Evolutionary conservation across 2,329 filamentous ascomycete genomes (phyloP).

Genomic region (Hyphodiscus sp.): DNA sequence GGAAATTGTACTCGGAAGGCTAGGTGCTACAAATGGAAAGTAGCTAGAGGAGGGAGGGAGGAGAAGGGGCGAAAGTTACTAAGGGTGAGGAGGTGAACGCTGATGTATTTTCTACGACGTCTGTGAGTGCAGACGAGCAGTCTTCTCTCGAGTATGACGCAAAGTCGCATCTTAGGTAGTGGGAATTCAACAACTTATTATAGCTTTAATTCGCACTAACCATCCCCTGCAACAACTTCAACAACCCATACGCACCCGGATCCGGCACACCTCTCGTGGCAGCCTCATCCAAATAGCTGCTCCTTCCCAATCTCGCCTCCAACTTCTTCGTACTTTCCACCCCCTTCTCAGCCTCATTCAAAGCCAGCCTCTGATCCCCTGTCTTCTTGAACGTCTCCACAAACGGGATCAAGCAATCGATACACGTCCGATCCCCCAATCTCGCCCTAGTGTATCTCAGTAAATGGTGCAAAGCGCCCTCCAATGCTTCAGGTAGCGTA

Average conservation of each 20-base stretch:
- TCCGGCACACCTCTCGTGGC: constrained; percentile 45
- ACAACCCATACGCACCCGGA: constrained; percentile 47
- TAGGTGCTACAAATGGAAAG: too few species aligned
- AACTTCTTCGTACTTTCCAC: constrained; percentile 45
- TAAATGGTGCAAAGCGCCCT: constrained; percentile 19
- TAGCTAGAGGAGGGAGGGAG: too few species aligned
- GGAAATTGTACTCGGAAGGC: too few species aligned
- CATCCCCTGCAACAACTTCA: constrained; percentile 27
- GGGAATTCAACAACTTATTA: too few species aligned
- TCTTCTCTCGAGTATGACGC: too few species aligned
- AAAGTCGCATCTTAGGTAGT: too few species aligned
- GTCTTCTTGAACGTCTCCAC: constrained; percentile 31
- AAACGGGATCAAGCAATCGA: constrained; percentile 30
- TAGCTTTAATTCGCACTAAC: constrained; percentile 2
- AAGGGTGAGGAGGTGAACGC: too few species aligned
- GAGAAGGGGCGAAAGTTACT: too few species aligned
- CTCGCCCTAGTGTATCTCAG: constrained; percentile 26
- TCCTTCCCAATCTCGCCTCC: constrained; percentile 46
- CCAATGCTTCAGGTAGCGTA: constrained; percentile 14
- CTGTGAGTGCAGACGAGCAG: too few species aligned
- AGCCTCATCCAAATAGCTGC: constrained; percentile 46
- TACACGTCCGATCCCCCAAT: constrained; percentile 27
- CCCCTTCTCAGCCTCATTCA: constrained; percentile 40
- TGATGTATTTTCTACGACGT: too few species aligned
- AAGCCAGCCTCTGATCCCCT: constrained; percentile 38